Evolutionary conservation across 2,329 filamentous ascomycete species (phyloP).

Genomic region (Colletotrichum tanaceti): DNA sequence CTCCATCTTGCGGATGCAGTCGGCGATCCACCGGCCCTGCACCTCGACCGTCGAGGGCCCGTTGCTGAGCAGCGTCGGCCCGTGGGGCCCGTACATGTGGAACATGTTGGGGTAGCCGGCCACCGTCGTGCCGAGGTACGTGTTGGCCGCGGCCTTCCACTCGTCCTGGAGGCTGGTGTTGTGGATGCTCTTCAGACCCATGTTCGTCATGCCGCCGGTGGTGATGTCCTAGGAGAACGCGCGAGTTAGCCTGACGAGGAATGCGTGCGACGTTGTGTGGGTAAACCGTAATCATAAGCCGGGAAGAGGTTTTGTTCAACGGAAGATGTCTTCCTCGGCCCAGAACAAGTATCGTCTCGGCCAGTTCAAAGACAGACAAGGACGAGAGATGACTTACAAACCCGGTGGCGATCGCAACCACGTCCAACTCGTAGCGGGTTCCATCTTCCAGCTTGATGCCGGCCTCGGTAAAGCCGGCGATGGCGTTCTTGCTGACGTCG

Average conservation of each 20-base stretch:
- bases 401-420: conserved; percentile 59
- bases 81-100: conserved; percentile 67
- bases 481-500: conserved; percentile 54
- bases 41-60: conserved; percentile 65
- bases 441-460: conserved; percentile 56
- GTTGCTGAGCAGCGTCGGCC: conserved; percentile 66
- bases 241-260: neutral
- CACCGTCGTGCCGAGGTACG: conserved; percentile 59
- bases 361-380: neutral
- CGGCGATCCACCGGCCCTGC: conserved; percentile 67
- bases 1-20: conserved; percentile 62
- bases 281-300: too few relatives aligned
- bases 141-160: conserved; percentile 55
- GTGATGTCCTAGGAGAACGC: conserved; percentile 18
- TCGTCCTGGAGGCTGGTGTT: conserved; percentile 54
- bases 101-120: conserved; percentile 63
- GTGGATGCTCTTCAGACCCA: conserved; percentile 57
- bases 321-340: too few relatives aligned
- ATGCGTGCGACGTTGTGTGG: neutral
- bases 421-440: conserved; percentile 56
- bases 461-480: conserved; percentile 55
- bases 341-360: too few relatives aligned
- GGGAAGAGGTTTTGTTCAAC: neutral
- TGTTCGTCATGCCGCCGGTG: conserved; percentile 55
- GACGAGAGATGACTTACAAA: conserved; percentile 52